Evolutionary conservation across 352 stramenopile genomes (phyloP).

Genomic region (Phytophthora vignae): DNA sequence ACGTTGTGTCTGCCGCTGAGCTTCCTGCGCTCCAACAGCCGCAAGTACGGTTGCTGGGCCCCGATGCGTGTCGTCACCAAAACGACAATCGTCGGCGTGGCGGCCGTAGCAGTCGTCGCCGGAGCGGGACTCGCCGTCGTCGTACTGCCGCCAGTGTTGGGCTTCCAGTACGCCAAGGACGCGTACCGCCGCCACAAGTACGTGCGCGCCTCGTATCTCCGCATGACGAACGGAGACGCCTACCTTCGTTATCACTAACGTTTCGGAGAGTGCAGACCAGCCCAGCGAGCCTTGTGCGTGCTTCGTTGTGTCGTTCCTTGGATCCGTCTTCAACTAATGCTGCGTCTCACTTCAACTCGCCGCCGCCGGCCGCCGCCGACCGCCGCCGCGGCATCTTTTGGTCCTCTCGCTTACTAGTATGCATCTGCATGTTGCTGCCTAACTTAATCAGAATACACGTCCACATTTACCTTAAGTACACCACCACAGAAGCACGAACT

Average conservation of each 20-base stretch:
- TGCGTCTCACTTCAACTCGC: slow-evolving; percentile 15
- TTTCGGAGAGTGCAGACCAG: slow-evolving; percentile 7
- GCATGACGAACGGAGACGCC: slow-evolving; percentile 27
- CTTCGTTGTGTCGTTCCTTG: slow-evolving; percentile 14
- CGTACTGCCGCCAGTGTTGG: slow-evolving; percentile 72
- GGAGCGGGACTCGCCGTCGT: slow-evolving; percentile 72
- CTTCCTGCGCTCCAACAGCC: slow-evolving; percentile 76
- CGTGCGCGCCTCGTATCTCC: slow-evolving; percentile 46
- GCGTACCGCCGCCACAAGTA: slow-evolving; percentile 54
- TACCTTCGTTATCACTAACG: slow-evolving; percentile 39
- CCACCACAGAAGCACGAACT: neutral
- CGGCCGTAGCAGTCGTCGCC: slow-evolving; percentile 56
- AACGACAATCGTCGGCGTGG: slow-evolving; percentile 61
- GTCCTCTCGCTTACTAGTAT: neutral
- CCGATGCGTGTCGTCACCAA: slow-evolving; percentile 81
- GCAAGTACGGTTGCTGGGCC: slow-evolving; percentile 64
- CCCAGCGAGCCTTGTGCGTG: slow-evolving; percentile 2
- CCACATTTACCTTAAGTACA: slow-evolving; percentile 2
- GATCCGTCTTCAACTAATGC: slow-evolving; percentile 8
- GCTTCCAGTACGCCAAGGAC: slow-evolving; percentile 65
- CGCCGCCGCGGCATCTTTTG: neutral
- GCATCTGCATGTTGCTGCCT: slow-evolving; percentile 25
- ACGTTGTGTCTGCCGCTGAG: slow-evolving; percentile 73
- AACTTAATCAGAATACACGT: slow-evolving; percentile 33
- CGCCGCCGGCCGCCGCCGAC: slow-evolving; percentile 5